Evolutionary conservation across 2,329 filamentous ascomycete genomes (phyloP), one percentile per base, ranked within the genome.

Genomic region (Penicillium verrucosum): DNA sequence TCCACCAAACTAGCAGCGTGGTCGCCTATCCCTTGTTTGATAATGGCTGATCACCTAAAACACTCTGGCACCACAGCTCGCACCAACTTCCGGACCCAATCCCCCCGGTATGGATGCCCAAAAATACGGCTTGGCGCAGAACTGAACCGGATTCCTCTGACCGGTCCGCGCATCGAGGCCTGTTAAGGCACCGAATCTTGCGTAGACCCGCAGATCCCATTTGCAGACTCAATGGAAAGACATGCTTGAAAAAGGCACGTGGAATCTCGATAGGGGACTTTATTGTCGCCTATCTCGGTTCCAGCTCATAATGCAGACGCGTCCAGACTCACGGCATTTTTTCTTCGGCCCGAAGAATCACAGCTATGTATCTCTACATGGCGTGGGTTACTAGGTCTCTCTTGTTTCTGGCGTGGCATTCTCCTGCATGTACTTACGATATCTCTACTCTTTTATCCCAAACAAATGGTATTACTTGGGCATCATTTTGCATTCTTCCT

Each of bases 351-450:
- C 10, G 14, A 4, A 51, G 10, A 36, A 29, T 42, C 51, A 47
- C 46, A 51, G 48, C 51, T 41, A 41, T 47, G 37, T 38, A 48
- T 51, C 30, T 52, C 25, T 36, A 53, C 50, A 47, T 49, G 34
- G 29, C 41, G 49, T 34, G 55, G 58, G 37, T 16, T 29, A 30
- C n/a, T 29, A 50, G 54, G 50, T 30, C 47, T 51, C 47, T 51
- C 30, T 56, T 23, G 36, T 56, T 40, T 54, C 53, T 51, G 32
- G 51, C 46, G 43, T 55, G 43, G 44, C 48, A 46, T 58, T 59
- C 51, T 57, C 46, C 42, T 54, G 43, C 47, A 54, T 65, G 62
- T 63, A 65, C 58, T 58, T 65, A 63, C 57, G 16, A 45, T 44
- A 44, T 63, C 53, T 62, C 41, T 63, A 57, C 55, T 58, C 54